Percentiles rank a stretch among this genome's conserved stretches.
Conservation (phyloP, 2,329 filamentous ascomycete genomes). For the Aspergillus ruber region DNA sequence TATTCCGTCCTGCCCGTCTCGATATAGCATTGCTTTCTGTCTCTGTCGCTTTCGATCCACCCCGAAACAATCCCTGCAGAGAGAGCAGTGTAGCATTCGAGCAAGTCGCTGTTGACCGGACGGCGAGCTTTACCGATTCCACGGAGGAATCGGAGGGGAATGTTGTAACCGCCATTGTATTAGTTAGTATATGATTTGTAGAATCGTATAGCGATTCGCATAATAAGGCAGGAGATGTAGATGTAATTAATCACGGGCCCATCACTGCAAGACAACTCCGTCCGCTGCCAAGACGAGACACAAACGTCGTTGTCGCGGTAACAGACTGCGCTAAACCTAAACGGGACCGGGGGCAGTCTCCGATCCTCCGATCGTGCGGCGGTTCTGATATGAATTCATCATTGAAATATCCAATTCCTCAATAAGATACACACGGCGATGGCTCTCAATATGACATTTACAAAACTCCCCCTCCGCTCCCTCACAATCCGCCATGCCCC, state of each 20-base stretch:
- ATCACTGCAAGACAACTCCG: conserved; percentile 7
- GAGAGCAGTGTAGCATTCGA: conserved; percentile 38
- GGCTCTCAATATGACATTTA: conserved; percentile 11
- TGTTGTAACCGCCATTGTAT: conserved; percentile 27
- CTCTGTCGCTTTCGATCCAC: conserved; percentile 17
- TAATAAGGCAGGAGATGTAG: conserved; percentile 3
- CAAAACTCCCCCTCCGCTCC: conserved; percentile 7
- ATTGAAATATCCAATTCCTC: background rate
- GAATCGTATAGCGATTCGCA: background rate
- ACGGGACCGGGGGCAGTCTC: conserved; percentile 5
- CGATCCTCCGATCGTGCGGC: background rate
- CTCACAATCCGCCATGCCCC: background rate
- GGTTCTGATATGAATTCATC: background rate
- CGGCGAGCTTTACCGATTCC: conserved; percentile 48
- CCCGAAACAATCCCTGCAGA: conserved; percentile 34
- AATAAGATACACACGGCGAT: conserved; percentile 1
- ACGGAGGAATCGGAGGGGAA: conserved; percentile 24
- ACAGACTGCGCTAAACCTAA: conserved; percentile 11
- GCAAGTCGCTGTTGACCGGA: conserved; percentile 50
- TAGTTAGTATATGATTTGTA: background rate
- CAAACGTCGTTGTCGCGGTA: conserved; percentile 7
- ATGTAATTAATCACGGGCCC: conserved; percentile 11
- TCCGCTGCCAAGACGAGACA: background rate
- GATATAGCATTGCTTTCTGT: conserved; percentile 10
- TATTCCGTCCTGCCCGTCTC: conserved; percentile 17